Base-by-base conservation (phyloP, 805 yeast genomes). In the Wickerhamomyces xylosicus region DNA sequence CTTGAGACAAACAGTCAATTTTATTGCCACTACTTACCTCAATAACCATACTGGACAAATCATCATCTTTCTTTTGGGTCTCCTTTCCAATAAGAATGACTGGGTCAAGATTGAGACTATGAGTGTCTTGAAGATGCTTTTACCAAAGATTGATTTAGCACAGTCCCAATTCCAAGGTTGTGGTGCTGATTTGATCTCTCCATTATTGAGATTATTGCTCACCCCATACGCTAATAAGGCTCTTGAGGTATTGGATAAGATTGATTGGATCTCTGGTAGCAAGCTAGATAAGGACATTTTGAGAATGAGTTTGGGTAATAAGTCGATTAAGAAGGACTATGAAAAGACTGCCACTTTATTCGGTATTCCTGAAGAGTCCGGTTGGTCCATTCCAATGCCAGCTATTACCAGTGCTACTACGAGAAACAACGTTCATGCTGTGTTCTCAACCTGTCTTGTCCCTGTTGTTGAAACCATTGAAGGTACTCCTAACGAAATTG, bases 301-400 rank as follows among this genome's bases (percentile, higher is more conserved):
- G 49, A 71, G 97, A 56, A 85, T 92, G 79, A 82, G 95, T 48
- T 72, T 90, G 53, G 97, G 97, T 10, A 86, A 84, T 47, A 66
- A 79, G 13, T 74, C 85, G 8, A 67, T 83, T 48, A 75, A 82
- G 49, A 84, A 81, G 46, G 94, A 85, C 46, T 83, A 81, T 53
- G 95, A 84, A 47, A 79, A 75, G 48, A 80, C 92, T 3, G 87
- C 92, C 0, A 86, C 97, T 0, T 64, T 92, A 40, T 94, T 87
- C 63, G 98, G 98, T 14, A 79, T 90, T 19, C 97, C 98, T 0
- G 90, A 84, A 44, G 95, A 85, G 11, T 78, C 82, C 52, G 99
- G 99, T 2, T 92, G 99, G 99, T 80, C 96, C 0, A 78, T 94
- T 37, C 95, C 97, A 2, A 83, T 85, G 90, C 96, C 98, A 2